Evolutionary conservation across 2,329 filamentous ascomycete species (phyloP).

Genomic region (Colletotrichum cordylinicola): DNA sequence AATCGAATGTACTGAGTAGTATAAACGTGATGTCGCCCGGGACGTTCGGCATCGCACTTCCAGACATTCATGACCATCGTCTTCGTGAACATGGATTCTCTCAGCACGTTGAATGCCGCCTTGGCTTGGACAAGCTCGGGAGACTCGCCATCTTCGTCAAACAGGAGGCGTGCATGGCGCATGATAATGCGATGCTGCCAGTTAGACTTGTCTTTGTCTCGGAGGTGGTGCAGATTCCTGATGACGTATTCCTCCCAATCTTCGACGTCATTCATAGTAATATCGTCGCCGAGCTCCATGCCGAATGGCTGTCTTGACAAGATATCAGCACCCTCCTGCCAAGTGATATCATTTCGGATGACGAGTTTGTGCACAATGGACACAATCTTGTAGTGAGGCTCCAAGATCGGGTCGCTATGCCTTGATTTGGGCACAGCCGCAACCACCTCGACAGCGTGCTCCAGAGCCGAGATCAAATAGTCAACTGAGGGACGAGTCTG

Average conservation of each 20-base stretch:
- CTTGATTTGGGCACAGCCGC: slow-evolving; percentile 59
- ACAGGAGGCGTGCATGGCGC: slow-evolving; percentile 67
- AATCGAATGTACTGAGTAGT: slow-evolving; percentile 87
- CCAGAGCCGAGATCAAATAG: slow-evolving; percentile 53
- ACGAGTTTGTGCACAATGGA: slow-evolving; percentile 85
- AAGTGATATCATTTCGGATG: slow-evolving; percentile 51
- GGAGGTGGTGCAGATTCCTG: slow-evolving; percentile 54
- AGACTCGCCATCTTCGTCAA: slow-evolving; percentile 45
- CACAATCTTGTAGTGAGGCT: slow-evolving; percentile 92
- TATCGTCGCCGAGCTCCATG: slow-evolving; percentile 52
- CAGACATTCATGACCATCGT: slow-evolving; percentile 95
- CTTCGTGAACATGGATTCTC: slow-evolving; percentile 81
- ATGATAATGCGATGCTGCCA: slow-evolving; percentile 95
- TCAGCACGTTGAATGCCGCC: slow-evolving; percentile 80
- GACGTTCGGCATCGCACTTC: slow-evolving; percentile 86
- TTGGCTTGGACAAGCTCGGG: slow-evolving; percentile 70
- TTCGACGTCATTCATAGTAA: slow-evolving; percentile 62
- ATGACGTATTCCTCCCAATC: slow-evolving; percentile 65
- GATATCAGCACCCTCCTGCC: slow-evolving; percentile 56
- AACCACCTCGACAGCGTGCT: slow-evolving; percentile 57
- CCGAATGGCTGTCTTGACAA: slow-evolving; percentile 63
- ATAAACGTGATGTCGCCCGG: slow-evolving; percentile 90
- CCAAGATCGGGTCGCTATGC: slow-evolving; percentile 78
- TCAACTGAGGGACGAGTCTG: slow-evolving; percentile 41
- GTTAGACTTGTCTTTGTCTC: slow-evolving; percentile 85